Conservation (phyloP, 2,329 filamentous ascomycete genomes). For the Alternaria tenuissima region DNA sequence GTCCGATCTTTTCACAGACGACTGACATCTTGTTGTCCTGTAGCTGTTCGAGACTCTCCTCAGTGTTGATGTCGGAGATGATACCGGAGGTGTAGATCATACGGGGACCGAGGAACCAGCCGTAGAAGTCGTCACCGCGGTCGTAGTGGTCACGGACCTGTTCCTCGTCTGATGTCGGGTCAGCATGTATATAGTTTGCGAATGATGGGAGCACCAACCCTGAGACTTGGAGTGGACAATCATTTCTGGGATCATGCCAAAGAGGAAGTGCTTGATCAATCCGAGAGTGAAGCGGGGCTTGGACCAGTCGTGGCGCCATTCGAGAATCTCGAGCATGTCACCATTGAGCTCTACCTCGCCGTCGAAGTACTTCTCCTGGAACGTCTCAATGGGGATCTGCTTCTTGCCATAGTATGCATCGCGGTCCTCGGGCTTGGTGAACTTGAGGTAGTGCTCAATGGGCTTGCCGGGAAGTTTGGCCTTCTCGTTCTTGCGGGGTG, state of each 20-base stretch:
- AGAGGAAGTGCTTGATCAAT: slow-evolving; percentile 87
- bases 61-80: slow-evolving; percentile 84
- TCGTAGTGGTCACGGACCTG: slow-evolving; percentile 98
- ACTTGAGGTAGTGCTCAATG: slow-evolving; percentile 88
- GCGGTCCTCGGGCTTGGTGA: slow-evolving; percentile 69
- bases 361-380: slow-evolving; percentile 98
- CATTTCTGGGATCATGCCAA: slow-evolving; percentile 86
- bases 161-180: slow-evolving; percentile 77
- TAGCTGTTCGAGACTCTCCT: slow-evolving; percentile 92
- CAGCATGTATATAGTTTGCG: slow-evolving; percentile 6
- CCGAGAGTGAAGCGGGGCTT: slow-evolving; percentile 89
- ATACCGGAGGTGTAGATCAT: slow-evolving; percentile 99
- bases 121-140: slow-evolving; percentile 97
- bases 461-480: slow-evolving; percentile 83
- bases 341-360: slow-evolving; percentile 95
- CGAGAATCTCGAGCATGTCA: slow-evolving; percentile 85
- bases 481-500: slow-evolving; percentile 92
- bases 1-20: slow-evolving; percentile 93
- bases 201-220: slow-evolving; percentile 59
- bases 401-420: slow-evolving; percentile 77
- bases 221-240: slow-evolving; percentile 93
- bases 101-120: slow-evolving; percentile 95
- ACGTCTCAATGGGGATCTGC: slow-evolving; percentile 90
- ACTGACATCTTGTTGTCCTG: slow-evolving; percentile 97
- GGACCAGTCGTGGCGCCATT: slow-evolving; percentile 97